A percentile compares a stretch with the other conserved stretches of the same genome.
Evolutionary conservation across 305 asterid genomes (phyloP).

Genomic region (Rubia peregrina): DNA sequence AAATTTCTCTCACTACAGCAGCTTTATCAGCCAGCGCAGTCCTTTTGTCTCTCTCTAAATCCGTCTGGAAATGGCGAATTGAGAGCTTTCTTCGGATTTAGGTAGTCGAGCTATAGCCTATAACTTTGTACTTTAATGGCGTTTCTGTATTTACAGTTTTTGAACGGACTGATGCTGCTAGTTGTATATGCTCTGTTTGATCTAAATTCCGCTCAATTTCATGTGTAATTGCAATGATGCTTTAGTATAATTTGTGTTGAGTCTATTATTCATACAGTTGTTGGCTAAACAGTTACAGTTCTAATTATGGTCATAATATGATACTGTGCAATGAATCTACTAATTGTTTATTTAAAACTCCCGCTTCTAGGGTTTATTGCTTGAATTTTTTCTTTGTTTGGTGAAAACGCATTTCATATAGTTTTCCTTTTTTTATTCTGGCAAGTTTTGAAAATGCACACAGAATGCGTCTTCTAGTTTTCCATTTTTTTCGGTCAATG

Average conservation of each 20-base stretch:
- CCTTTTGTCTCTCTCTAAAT: slow-evolving; percentile 10
- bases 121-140: not conserved
- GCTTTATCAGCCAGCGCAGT: not conserved
- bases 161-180: not conserved
- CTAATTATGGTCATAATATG: too few species aligned
- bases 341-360: too few species aligned
- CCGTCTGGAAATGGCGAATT: not conserved
- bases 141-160: not conserved
- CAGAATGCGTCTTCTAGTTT: too few species aligned
- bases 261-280: too few species aligned
- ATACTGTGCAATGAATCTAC: too few species aligned
- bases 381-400: too few species aligned
- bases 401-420: too few species aligned
- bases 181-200: not conserved
- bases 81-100: not conserved
- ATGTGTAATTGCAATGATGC: not conserved
- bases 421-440: too few species aligned
- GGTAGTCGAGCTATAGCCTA: not conserved
- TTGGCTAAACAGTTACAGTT: too few species aligned
- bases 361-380: too few species aligned
- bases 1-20: not conserved
- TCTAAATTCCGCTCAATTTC: not conserved
- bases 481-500: too few species aligned
- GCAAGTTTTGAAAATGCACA: too few species aligned
- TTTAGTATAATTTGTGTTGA: not conserved